Percentiles rank a stretch among this genome's conserved stretches.
phyloP scores from a whole-genome alignment of 306 rosid species.

The Herpetospermum pedunculosum region DNA sequence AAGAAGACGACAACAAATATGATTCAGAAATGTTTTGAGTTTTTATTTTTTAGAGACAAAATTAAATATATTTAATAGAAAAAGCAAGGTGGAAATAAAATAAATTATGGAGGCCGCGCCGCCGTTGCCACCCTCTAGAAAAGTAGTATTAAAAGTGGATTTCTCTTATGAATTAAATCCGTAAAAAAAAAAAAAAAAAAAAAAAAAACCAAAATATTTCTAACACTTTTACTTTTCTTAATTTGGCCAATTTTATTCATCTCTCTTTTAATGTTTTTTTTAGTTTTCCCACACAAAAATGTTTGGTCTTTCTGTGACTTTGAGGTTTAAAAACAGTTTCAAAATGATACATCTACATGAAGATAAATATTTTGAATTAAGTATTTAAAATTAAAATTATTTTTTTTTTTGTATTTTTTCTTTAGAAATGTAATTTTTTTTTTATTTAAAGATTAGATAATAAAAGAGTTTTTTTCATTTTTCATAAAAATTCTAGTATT shows the following conservation, averaged over 20 bases:
- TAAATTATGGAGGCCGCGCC: not conserved
- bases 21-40: no score
- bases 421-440: no score
- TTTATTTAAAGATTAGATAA: no score
- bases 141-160: not conserved
- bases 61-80: no score
- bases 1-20: no score
- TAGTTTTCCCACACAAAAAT: not conserved
- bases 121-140: not conserved
- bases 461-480: no score
- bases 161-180: not conserved
- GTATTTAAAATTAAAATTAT: no score
- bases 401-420: no score
- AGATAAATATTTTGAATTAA: no score
- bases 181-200: no score
- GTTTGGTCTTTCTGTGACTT: not conserved
- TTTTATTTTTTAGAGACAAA: no score
- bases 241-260: not conserved
- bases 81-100: not conserved
- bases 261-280: not conserved
- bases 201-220: not conserved
- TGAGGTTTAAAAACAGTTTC: not conserved
- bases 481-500: no score
- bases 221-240: not conserved
- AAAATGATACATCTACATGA: not conserved